Percentiles rank a stretch among this genome's conserved stretches.
Evolutionary conservation across 805 yeast species (phyloP).

Genomic region (Blastobotrys parvus): DNA sequence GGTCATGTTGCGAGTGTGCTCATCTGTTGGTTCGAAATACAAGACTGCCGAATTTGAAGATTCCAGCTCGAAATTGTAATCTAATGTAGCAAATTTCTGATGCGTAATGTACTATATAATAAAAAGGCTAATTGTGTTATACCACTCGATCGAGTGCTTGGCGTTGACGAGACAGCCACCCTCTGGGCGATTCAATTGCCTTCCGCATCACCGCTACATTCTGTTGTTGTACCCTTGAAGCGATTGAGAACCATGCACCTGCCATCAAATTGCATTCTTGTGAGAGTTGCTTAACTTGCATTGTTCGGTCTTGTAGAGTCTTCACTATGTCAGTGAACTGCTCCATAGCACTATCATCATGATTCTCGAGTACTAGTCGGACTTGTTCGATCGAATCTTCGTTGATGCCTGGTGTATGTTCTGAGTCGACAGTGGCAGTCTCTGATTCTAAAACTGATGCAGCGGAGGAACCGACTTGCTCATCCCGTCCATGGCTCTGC

Average conservation of each 20-base stretch:
- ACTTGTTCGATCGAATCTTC: not conserved
- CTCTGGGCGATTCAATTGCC: conserved; percentile 20
- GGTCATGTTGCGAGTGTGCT: conserved; percentile 13
- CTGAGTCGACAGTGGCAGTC: not conserved
- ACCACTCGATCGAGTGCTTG: conserved; percentile 15
- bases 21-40: conserved; percentile 14
- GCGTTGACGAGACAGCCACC: conserved; percentile 24
- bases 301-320: not conserved
- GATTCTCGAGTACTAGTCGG: not conserved
- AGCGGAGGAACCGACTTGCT: not conserved
- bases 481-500: too few relatives aligned
- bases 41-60: conserved; percentile 11
- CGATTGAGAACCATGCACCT: conserved; percentile 23
- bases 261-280: conserved; percentile 19
- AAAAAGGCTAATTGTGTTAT: not conserved
- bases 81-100: not conserved
- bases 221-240: conserved; percentile 22
- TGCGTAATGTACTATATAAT: not conserved
- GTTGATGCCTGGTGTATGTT: too few relatives aligned
- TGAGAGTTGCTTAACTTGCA: conserved; percentile 2
- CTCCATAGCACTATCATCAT: not conserved
- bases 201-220: conserved; percentile 18
- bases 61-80: not conserved
- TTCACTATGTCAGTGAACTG: not conserved
- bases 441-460: not conserved